Evolutionary conservation across 345 rosid species (phyloP).

Genomic region (Dovyalis caffra): DNA sequence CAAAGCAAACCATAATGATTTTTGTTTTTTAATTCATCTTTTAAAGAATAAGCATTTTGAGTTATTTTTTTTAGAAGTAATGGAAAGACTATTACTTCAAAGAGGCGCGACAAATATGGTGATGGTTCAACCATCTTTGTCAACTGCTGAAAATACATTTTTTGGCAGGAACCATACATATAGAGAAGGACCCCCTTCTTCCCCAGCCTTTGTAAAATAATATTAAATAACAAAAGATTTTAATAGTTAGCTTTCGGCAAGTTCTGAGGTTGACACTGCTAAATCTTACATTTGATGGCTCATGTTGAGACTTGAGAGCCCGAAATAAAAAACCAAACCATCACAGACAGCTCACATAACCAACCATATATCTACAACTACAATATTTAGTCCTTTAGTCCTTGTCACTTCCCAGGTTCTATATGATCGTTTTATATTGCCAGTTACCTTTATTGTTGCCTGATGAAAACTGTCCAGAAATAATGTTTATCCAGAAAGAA

Average conservation of each 20-base stretch:
- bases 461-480: neutral
- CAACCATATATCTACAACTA: neutral
- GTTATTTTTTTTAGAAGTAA: neutral
- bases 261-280: constrained; percentile 1
- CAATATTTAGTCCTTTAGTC: neutral
- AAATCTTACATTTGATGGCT: constrained; percentile 8
- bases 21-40: neutral
- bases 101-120: neutral
- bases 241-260: neutral
- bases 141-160: neutral
- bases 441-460: neutral
- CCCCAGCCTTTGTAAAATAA: neutral
- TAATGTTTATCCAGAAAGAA: too few relatives aligned
- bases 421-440: constrained; percentile 13
- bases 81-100: neutral
- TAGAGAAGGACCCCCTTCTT: neutral
- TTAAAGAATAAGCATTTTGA: neutral
- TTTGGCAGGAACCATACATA: neutral
- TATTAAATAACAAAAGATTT: neutral
- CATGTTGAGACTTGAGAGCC: neutral
- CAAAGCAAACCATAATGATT: neutral
- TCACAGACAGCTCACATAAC: neutral
- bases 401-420: constrained; percentile 26
- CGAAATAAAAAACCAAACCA: constrained; percentile 2
- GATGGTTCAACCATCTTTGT: constrained; percentile 9